A percentile compares a stretch with the other conserved stretches of the same genome.
Evolutionary conservation across 139 green algal species (phyloP).

Genomic region (Nannochloris sp.): DNA sequence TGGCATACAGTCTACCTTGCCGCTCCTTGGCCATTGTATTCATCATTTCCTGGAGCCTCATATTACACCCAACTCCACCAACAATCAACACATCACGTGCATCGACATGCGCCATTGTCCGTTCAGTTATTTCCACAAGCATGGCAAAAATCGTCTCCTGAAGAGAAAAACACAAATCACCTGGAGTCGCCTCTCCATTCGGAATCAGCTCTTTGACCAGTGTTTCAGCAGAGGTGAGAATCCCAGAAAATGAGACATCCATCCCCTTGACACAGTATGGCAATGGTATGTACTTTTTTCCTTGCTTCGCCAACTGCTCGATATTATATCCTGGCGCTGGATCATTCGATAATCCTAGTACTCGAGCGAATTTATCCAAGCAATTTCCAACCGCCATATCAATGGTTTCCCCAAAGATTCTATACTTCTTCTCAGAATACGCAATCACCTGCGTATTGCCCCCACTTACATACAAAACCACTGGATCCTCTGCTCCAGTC

Average conservation of each 20-base stretch:
- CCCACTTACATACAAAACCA: constrained; percentile 86
- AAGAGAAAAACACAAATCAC: constrained; percentile 82
- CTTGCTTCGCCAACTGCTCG: constrained; percentile 83
- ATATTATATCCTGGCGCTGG: constrained; percentile 87
- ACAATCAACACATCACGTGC: constrained; percentile 78
- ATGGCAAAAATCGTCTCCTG: constrained; percentile 91
- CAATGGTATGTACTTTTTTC: constrained; percentile 63
- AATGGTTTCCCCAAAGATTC: constrained; percentile 93
- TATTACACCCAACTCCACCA: constrained; percentile 87
- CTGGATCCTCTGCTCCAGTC: constrained; percentile 70
- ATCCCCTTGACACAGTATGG: constrained; percentile 92
- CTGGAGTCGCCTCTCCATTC: constrained; percentile 51
- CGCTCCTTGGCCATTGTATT: constrained; percentile 49
- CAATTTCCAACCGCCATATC: constrained; percentile 90
- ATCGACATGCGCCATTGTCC: constrained; percentile 79
- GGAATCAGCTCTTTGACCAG: constrained; percentile 13
- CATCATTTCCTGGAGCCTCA: constrained; percentile 83
- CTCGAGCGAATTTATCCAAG: constrained; percentile 79
- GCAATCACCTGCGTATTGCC: constrained; percentile 93
- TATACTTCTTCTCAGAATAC: constrained; percentile 69
- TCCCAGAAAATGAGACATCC: constrained; percentile 85
- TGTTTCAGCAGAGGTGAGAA: constrained; percentile 64
- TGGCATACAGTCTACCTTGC: constrained; percentile 48
- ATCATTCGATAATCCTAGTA: constrained; percentile 68
- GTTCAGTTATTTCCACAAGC: constrained; percentile 90